Percentiles rank a stretch among this genome's conserved stretches.
These are phyloP conservation scores for Naumovozyma castellii DNA, from an alignment of 805 yeast species.

Conservation along the genomic window DNA sequence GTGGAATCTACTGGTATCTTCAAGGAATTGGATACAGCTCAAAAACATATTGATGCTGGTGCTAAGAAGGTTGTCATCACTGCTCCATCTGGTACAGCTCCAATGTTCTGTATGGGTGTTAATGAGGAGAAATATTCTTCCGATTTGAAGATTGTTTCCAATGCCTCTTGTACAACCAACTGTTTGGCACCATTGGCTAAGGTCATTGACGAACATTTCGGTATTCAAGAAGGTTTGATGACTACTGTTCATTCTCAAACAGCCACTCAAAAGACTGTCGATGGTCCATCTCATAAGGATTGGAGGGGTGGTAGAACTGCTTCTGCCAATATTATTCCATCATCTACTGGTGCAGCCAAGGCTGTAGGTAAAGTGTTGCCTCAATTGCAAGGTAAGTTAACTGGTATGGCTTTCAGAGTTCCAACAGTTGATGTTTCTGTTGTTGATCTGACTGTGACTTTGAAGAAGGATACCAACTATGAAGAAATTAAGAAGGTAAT, in stretches of 20 bases:
- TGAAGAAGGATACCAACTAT: constrained; percentile 48
- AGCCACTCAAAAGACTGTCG: constrained; percentile 66
- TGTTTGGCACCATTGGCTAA: constrained; percentile 68
- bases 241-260: constrained; percentile 66
- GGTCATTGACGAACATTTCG: constrained; percentile 54
- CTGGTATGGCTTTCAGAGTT: constrained; percentile 67
- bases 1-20: constrained; percentile 67
- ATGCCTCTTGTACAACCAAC: constrained; percentile 68
- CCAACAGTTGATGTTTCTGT: constrained; percentile 68
- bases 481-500: constrained; percentile 53
- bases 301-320: constrained; percentile 79
- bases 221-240: constrained; percentile 67
- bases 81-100: constrained; percentile 64
- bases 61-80: constrained; percentile 66
- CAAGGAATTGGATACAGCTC: constrained; percentile 55
- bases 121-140: constrained; percentile 49
- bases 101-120: constrained; percentile 67
- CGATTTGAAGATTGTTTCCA: constrained; percentile 51
- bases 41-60: constrained; percentile 63
- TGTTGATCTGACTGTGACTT: constrained; percentile 60
- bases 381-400: constrained; percentile 59
- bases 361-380: constrained; percentile 70
- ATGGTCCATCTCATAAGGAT: constrained; percentile 71
- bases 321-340: constrained; percentile 65
- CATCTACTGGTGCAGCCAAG: constrained; percentile 71